Conservation (phyloP, 371 early-diverging fungal species). For the Encephalitozoon intestinalis region DNA sequence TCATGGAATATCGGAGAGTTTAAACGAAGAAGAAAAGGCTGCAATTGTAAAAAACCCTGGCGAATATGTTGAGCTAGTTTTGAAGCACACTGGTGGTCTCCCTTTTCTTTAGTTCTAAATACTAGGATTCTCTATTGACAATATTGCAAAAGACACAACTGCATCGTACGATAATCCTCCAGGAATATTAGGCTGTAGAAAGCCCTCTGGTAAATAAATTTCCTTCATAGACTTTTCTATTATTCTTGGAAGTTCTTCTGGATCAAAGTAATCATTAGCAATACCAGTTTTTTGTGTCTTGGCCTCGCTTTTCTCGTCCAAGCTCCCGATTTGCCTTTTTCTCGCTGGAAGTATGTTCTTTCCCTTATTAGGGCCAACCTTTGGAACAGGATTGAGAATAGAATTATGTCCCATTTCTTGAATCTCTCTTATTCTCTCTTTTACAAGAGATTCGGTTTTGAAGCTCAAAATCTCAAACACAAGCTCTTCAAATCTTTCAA, state of each 20-base stretch:
- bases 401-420: not conserved
- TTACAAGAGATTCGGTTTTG: slow-evolving; percentile 50
- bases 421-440: slow-evolving; percentile 41
- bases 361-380: not conserved
- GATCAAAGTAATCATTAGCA: not conserved
- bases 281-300: not conserved
- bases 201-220: not conserved
- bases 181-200: not conserved
- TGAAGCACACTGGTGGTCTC: not conserved
- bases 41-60: not conserved
- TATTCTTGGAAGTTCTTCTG: not conserved
- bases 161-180: not conserved
- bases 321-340: not conserved
- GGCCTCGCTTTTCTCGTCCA: not conserved
- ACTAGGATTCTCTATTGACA: not conserved
- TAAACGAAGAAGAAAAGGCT: not conserved
- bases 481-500: slow-evolving; percentile 57
- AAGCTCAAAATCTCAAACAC: slow-evolving; percentile 49
- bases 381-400: not conserved
- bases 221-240: not conserved
- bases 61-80: not conserved
- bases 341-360: not conserved
- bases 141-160: not conserved
- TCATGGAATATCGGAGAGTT: not conserved
- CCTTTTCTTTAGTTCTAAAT: not conserved